These are phyloP conservation scores for Tolypocladium inflatum DNA, from an alignment of 2,329 filamentous ascomycete species.

Conservation along the genomic window DNA sequence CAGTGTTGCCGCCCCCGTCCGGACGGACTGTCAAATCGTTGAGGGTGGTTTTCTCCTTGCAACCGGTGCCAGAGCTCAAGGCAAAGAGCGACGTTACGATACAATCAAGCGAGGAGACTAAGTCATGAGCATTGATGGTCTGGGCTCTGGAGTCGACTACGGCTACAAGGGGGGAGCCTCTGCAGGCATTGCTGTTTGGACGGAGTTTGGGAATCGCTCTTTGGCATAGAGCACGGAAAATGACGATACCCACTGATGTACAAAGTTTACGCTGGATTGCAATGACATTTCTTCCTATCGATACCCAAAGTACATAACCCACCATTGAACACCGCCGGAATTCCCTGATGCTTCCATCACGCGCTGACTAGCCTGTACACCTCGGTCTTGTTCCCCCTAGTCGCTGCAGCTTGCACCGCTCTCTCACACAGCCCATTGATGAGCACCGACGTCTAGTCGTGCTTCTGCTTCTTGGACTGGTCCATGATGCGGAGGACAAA, in stretches of 20 bases:
- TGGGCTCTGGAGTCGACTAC: background rate
- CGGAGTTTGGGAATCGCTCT: background rate
- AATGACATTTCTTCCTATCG: background rate
- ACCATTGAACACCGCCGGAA: background rate
- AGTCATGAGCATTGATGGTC: constrained; percentile 1
- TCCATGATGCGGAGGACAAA: constrained; percentile 69
- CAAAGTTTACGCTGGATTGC: background rate
- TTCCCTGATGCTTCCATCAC: background rate
- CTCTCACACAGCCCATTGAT: background rate
- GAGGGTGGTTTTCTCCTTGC: constrained; percentile 49
- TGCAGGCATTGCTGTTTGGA: background rate
- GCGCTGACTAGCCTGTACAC: background rate
- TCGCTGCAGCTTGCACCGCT: background rate
- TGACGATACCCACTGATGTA: background rate
- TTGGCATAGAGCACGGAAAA: background rate
- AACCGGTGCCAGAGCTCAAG: constrained; percentile 45
- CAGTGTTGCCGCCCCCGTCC: constrained; percentile 35
- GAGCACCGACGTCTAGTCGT: constrained; percentile 6
- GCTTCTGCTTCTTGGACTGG: constrained; percentile 27
- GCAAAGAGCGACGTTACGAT: constrained; percentile 33
- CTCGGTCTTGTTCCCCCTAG: background rate
- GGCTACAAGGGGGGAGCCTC: background rate
- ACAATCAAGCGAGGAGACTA: constrained; percentile 32
- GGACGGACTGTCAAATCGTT: constrained; percentile 42
- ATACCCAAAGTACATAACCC: background rate